Percentiles rank a stretch among this genome's conserved stretches.
Evolutionary conservation across 768 basidiomycete genomes (phyloP).

Genomic region (Pleurotus pulmonarius): DNA sequence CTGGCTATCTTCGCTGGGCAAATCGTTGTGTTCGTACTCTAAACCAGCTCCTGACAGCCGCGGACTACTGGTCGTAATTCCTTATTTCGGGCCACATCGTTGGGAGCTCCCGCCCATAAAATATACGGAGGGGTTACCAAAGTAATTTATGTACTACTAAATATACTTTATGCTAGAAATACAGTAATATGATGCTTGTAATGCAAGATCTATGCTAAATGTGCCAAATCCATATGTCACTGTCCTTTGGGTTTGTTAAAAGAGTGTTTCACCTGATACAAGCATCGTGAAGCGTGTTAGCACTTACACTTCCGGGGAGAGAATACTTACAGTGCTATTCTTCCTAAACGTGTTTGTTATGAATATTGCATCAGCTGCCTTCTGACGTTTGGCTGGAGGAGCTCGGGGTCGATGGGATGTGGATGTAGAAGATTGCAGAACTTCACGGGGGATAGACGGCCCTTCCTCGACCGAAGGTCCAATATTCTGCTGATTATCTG

Average conservation of each 20-base stretch:
- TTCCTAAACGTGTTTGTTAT: conserved; percentile 1
- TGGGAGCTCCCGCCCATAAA: conserved; percentile 85
- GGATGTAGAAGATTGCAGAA: neutral
- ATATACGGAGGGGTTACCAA: neutral
- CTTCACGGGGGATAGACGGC: neutral
- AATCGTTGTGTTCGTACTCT: conserved; percentile 82
- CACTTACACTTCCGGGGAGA: neutral
- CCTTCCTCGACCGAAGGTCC: neutral
- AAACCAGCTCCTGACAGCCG: conserved; percentile 72
- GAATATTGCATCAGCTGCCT: conserved; percentile 4
- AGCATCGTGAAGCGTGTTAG: neutral
- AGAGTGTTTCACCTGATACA: neutral
- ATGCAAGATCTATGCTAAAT: neutral
- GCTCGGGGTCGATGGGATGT: neutral
- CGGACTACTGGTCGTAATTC: conserved; percentile 71
- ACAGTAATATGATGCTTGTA: neutral
- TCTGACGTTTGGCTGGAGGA: conserved; percentile 8
- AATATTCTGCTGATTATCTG: neutral
- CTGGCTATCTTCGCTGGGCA: conserved; percentile 78
- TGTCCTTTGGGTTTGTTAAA: neutral
- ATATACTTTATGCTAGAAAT: neutral
- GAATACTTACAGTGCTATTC: neutral
- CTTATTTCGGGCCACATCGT: conserved; percentile 78
- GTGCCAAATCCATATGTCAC: neutral
- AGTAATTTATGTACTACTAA: neutral